These are phyloP conservation scores for Nitzschia palea DNA, from an alignment of 108 stramenopile genomes.

Conservation along the genomic window DNA sequence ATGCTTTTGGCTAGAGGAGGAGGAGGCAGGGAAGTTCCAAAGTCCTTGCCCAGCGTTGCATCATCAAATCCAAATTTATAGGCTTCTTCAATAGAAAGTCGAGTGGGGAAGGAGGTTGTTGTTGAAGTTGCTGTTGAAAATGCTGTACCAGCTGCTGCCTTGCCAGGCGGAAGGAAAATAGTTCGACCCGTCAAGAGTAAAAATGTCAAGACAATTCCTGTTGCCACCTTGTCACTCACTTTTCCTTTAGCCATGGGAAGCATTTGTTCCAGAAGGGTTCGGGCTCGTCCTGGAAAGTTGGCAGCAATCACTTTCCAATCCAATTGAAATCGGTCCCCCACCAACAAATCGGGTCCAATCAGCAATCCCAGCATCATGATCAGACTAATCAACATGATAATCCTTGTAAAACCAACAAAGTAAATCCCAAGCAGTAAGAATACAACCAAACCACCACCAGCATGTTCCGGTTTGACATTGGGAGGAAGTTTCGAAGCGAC, in stretches of 20 bases:
- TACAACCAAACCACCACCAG: constrained; percentile 14
- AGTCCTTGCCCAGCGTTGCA: constrained; percentile 25
- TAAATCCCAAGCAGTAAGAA: constrained; percentile 27
- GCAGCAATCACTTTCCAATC: constrained; percentile 18
- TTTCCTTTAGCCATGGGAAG: constrained; percentile 8
- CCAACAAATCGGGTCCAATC: constrained; percentile 33
- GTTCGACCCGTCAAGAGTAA: neutral
- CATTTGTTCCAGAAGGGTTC: constrained; percentile 20
- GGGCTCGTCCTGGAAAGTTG: constrained; percentile 34
- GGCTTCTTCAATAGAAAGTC: constrained; percentile 17
- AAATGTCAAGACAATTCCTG: constrained; percentile 23
- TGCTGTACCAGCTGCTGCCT: neutral
- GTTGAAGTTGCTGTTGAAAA: neutral
- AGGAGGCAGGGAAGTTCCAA: constrained; percentile 30
- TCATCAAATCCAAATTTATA: constrained; percentile 55
- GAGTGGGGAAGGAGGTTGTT: neutral
- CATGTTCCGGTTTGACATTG: constrained; percentile 27
- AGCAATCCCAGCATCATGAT: constrained; percentile 32
- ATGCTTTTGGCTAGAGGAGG: neutral
- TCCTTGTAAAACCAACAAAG: constrained; percentile 43
- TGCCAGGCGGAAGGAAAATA: neutral
- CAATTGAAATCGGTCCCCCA: neutral
- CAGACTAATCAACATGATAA: constrained; percentile 34
- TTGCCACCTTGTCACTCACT: constrained; percentile 20
- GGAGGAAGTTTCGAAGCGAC: constrained; percentile 10